These are phyloP conservation scores for Boletales sp. DNA, from an alignment of 768 basidiomycete genomes.

Conservation along the genomic window DNA sequence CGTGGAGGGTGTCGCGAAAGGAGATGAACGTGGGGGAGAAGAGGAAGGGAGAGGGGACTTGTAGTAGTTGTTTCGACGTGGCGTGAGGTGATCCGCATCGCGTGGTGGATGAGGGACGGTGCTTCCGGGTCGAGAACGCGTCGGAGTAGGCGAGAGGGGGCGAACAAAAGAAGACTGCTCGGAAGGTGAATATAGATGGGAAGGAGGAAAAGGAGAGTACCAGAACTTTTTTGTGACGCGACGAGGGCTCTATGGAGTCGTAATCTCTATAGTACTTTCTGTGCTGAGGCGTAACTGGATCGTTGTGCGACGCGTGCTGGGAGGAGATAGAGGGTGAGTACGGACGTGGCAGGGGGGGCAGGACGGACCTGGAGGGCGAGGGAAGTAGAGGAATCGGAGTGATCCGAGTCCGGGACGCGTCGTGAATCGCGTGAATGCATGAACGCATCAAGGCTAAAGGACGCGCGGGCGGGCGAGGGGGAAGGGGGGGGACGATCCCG, in stretches of 20 bases:
- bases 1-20: conserved; percentile 56
- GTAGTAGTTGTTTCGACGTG: conserved; percentile 41
- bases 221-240: conserved; percentile 29
- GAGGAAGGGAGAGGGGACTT: conserved; percentile 56
- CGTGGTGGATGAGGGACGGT: conserved; percentile 29
- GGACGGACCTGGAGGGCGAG: conserved; percentile 37
- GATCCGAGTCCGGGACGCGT: conserved; percentile 33
- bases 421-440: conserved; percentile 56
- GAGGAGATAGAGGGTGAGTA: conserved; percentile 12
- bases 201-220: not conserved
- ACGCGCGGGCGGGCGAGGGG: conserved; percentile 47
- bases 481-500: conserved; percentile 53
- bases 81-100: conserved; percentile 46
- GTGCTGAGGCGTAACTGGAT: conserved; percentile 56
- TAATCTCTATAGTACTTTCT: conserved; percentile 56
- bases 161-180: conserved; percentile 29
- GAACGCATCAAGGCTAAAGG: conserved; percentile 45
- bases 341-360: conserved; percentile 13
- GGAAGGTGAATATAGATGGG: not conserved
- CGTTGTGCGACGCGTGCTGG: conserved; percentile 22
- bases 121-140: conserved; percentile 30
- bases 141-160: conserved; percentile 46
- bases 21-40: conserved; percentile 58
- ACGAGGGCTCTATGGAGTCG: conserved; percentile 29
- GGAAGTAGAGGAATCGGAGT: conserved; percentile 27